Evolutionary conservation across 352 stramenopile genomes (phyloP).

Genomic region (Globisporangium middletonii): DNA sequence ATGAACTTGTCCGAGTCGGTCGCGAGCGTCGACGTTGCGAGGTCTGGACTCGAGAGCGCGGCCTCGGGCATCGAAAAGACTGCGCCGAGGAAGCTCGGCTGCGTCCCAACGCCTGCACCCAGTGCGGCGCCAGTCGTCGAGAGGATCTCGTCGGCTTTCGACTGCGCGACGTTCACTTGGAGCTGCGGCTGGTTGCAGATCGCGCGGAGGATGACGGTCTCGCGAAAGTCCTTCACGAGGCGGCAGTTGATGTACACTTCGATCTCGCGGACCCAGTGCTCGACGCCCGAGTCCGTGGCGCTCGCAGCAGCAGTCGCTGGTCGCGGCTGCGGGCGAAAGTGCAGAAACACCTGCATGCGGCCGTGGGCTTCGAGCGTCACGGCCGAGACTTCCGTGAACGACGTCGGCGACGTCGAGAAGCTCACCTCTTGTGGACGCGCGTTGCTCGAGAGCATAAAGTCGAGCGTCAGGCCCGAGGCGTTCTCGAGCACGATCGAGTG

Average conservation of each 20-base stretch:
- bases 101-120: slow-evolving; percentile 26
- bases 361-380: slow-evolving; percentile 63
- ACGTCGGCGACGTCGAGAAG: slow-evolving; percentile 80
- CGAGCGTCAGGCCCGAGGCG: slow-evolving; percentile 70
- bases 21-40: slow-evolving; percentile 18
- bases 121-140: slow-evolving; percentile 17
- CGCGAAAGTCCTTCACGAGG: slow-evolving; percentile 83
- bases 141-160: slow-evolving; percentile 28
- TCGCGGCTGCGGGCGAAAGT: slow-evolving; percentile 72
- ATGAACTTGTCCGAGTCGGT: slow-evolving; percentile 62
- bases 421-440: slow-evolving; percentile 70
- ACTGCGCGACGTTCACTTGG: slow-evolving; percentile 56
- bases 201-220: slow-evolving; percentile 73
- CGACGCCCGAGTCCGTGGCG: slow-evolving; percentile 10
- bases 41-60: slow-evolving; percentile 33
- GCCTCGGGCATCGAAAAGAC: slow-evolving; percentile 78
- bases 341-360: slow-evolving; percentile 82
- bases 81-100: slow-evolving; percentile 74
- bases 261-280: slow-evolving; percentile 77
- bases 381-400: slow-evolving; percentile 76
- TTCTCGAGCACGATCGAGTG: slow-evolving; percentile 89
- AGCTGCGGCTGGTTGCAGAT: slow-evolving; percentile 79
- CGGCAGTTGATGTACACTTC: slow-evolving; percentile 87
- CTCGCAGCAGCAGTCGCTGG: not conserved
- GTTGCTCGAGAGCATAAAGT: slow-evolving; percentile 86